Conservation (phyloP, 75 land plant genomes). For the Cryptomeria japonica region DNA sequence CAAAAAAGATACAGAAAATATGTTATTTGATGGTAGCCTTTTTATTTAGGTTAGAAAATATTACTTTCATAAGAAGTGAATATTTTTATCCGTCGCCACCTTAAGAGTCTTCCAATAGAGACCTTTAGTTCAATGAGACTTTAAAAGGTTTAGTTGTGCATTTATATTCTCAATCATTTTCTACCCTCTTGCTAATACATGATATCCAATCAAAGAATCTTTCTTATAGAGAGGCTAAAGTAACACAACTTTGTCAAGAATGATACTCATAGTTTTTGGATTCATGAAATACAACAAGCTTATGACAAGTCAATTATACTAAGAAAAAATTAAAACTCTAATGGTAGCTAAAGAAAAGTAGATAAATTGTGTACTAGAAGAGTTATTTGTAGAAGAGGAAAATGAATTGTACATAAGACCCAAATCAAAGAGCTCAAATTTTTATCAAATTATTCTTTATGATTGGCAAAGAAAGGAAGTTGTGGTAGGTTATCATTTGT, state of each 20-base stretch:
- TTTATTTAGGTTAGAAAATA: no score
- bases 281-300: slow-evolving; percentile 79
- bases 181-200: no score
- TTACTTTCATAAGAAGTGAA: no score
- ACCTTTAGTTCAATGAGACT: no score
- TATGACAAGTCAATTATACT: slow-evolving; percentile 75
- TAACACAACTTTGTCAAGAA: slow-evolving; percentile 33
- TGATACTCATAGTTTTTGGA: slow-evolving; percentile 66
- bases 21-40: no score
- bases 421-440: slow-evolving; percentile 71
- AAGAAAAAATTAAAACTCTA: slow-evolving; percentile 71
- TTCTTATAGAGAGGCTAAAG: slow-evolving; percentile 45
- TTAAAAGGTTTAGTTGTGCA: no score
- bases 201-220: slow-evolving; percentile 85
- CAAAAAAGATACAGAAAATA: no score
- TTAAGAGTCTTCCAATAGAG: no score
- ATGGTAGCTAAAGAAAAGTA: slow-evolving; percentile 89
- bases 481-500: slow-evolving; percentile 65
- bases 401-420: slow-evolving; percentile 73
- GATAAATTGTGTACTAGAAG: slow-evolving; percentile 74
- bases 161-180: no score
- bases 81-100: no score
- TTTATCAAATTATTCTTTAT: slow-evolving; percentile 70
- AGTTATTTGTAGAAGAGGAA: slow-evolving; percentile 85
- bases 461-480: slow-evolving; percentile 67